Conservation (phyloP, 73 alveolate genomes). For the Paramecium octaurelia region DNA sequence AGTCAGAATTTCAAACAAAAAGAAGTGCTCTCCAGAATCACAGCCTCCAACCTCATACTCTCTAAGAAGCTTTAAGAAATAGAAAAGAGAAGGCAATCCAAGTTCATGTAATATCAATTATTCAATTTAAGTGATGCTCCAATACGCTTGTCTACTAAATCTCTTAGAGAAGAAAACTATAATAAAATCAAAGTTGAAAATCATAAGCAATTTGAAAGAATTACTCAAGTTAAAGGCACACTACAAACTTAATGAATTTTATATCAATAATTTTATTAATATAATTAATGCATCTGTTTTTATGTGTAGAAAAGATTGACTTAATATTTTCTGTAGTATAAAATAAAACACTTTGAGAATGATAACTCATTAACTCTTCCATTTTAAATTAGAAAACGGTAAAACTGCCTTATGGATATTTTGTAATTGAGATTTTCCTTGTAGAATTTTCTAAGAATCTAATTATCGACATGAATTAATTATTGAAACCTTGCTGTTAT, state of each 20-base stretch:
- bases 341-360: too few species aligned
- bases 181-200: neutral
- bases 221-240: neutral
- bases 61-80: neutral
- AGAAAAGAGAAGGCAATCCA: neutral
- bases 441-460: neutral
- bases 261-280: neutral
- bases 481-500: neutral
- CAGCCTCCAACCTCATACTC: neutral
- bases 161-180: constrained; percentile 7
- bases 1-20: neutral
- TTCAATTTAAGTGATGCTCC: constrained; percentile 23
- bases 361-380: neutral
- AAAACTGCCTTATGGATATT: neutral
- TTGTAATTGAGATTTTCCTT: neutral
- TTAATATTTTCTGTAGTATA: too few species aligned
- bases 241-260: neutral
- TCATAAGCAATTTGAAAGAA: constrained; percentile 6
- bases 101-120: neutral
- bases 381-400: neutral
- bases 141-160: neutral
- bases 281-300: neutral
- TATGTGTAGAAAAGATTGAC: neutral
- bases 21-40: neutral
- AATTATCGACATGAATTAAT: neutral